Conservation (phyloP, 768 basidiomycete species). For the Tulasnella sp. region DNA sequence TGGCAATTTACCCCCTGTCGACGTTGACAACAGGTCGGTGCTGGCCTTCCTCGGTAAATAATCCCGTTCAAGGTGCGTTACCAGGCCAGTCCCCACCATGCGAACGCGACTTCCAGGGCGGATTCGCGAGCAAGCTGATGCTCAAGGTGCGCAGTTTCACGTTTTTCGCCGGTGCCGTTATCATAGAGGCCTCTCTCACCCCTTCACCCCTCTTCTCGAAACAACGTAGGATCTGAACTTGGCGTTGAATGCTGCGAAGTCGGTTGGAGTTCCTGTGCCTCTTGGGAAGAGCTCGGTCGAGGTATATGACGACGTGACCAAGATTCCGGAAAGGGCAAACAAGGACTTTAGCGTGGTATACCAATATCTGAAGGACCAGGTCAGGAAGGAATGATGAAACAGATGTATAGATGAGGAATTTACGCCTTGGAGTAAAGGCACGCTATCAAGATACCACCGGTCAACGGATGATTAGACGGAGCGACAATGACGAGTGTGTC, state of each 20-base stretch:
- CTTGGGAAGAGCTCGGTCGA: conserved; percentile 50
- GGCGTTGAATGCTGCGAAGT: conserved; percentile 49
- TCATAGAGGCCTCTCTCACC: not conserved
- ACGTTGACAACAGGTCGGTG: conserved; percentile 60
- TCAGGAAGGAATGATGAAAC: conserved; percentile 7
- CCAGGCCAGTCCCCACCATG: conserved; percentile 65
- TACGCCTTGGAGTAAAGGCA: too few species aligned
- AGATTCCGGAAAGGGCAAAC: conserved; percentile 40
- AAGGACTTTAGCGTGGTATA: conserved; percentile 81
- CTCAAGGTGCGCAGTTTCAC: conserved; percentile 49
- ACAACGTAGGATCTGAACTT: conserved; percentile 64
- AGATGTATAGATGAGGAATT: too few species aligned
- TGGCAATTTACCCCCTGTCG: conserved; percentile 32
- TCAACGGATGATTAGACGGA: too few species aligned
- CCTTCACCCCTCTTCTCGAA: not conserved
- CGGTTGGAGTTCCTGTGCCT: conserved; percentile 41
- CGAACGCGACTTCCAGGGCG: conserved; percentile 70
- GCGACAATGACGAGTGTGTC: too few species aligned
- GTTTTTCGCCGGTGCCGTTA: not conserved
- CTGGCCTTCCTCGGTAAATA: conserved; percentile 77
- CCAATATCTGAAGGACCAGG: conserved; percentile 36
- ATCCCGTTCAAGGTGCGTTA: conserved; percentile 67
- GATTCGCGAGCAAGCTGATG: conserved; percentile 75
- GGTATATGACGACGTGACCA: conserved; percentile 47
- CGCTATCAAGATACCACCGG: too few species aligned